Evolutionary conservation across 306 rosid genomes (phyloP).

Genomic region (Fragaria vesca): DNA sequence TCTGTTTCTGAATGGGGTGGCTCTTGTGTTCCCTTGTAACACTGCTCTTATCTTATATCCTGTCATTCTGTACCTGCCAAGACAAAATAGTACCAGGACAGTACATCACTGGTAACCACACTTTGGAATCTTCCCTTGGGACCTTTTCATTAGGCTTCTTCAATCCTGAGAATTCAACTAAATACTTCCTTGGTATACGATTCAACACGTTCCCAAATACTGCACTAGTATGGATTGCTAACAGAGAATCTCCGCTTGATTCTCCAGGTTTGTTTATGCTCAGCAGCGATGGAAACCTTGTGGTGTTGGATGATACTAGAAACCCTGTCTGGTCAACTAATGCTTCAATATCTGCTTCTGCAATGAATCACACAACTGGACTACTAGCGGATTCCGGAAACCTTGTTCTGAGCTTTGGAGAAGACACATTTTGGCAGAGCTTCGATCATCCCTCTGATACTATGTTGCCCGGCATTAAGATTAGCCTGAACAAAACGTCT

Average conservation of each 20-base stretch:
- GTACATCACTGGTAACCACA: conserved; percentile 39
- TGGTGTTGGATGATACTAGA: not conserved
- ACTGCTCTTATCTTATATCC: not conserved
- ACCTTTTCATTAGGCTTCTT: conserved; percentile 51
- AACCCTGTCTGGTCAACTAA: conserved; percentile 22
- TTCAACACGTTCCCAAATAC: not conserved
- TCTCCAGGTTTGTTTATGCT: conserved; percentile 19
- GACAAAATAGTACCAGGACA: not conserved
- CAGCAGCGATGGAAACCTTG: conserved; percentile 22
- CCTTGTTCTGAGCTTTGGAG: not conserved
- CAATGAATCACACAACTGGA: not conserved
- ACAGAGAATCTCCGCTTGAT: conserved; percentile 46
- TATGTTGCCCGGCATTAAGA: conserved; percentile 27
- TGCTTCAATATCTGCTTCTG: not conserved
- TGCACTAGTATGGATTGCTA: conserved; percentile 58
- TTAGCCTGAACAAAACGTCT: not conserved
- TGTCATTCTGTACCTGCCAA: not conserved
- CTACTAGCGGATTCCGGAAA: conserved; percentile 21
- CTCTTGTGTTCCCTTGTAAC: not conserved
- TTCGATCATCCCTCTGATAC: conserved; percentile 41
- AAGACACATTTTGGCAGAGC: conserved; percentile 42
- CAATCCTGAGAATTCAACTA: conserved; percentile 40
- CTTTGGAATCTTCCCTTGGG: conserved; percentile 40
- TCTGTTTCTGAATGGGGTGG: not conserved
- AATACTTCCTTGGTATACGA: not conserved